Evolutionary conservation across 2,329 filamentous ascomycete species (phyloP), one percentile per base, ranked within the genome.

Genomic region (Epichloe amarillans): DNA sequence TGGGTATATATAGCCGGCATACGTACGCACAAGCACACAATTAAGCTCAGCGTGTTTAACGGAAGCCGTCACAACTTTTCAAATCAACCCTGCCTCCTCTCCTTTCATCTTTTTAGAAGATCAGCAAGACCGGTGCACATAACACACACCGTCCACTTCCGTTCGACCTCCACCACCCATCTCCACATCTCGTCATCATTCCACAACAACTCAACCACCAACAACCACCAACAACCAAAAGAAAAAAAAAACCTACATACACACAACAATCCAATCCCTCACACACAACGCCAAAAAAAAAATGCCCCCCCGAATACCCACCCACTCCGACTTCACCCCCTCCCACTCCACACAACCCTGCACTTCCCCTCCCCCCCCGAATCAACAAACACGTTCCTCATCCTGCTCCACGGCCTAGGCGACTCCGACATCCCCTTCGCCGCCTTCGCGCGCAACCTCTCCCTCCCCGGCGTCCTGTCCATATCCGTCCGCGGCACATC

Each of bases 321-420:
- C 71, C 21, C 62, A 66, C 8, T 66, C 66, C 15, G 77, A 80
- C 62, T 79, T 80, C 56, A 54, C 66, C 38, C 69, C 33, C 67
- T 77, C 39, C 56, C 69, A 39, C 66, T 77, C 49, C 67, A 68
- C 12, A 60, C 73, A 52, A 66, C 71, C 47, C 63, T 76, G 44
- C 69, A 75, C 57, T 75, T 71, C 61, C 75, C 75, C 41, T 64
- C 70, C 30, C 6, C 23, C 73, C 76, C 21, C 69, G 79, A 84
- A 54, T 76, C 77, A 12, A 79, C 84, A 10, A 85, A 82, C 42
- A 84, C 90, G 58, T 74, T 94, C 57, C 79, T 95, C 54, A 69
- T 95, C 61, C 77, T 95, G 48, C 80, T 95, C 52, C 89, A 95
- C 66, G 88, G 88, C 56, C 77, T 95, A 12, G 89, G 89, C 55